Percentiles rank a stretch among this genome's conserved stretches.
Evolutionary conservation across 2,329 filamentous ascomycete species (phyloP).

Genomic region (Fusarium sp.): DNA sequence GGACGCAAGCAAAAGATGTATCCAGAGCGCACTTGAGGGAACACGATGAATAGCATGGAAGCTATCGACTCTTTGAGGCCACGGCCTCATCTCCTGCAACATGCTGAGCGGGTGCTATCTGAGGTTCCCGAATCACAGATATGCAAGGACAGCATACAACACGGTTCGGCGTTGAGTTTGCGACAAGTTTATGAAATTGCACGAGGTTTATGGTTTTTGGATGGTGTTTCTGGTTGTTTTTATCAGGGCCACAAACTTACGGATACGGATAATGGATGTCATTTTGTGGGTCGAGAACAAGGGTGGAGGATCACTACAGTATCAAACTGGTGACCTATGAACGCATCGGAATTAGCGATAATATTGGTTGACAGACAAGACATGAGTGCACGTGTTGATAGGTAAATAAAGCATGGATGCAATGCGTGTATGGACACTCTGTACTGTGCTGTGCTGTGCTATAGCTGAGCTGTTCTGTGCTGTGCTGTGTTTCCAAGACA

Average conservation of each 20-base stretch:
- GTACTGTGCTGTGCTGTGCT: not conserved
- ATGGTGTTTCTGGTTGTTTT: slow-evolving; percentile 32
- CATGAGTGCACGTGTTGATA: not conserved
- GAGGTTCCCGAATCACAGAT: slow-evolving; percentile 21
- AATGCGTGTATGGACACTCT: not conserved
- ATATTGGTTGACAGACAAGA: slow-evolving; percentile 30
- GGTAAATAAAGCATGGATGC: not conserved
- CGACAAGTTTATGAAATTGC: slow-evolving; percentile 36
- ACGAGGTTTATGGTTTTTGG: slow-evolving; percentile 18
- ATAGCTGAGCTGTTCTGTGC: not conserved
- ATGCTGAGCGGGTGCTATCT: not conserved
- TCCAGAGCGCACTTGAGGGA: not conserved
- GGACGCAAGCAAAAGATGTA: not conserved
- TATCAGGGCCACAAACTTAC: slow-evolving; percentile 1
- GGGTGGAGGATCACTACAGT: slow-evolving; percentile 15
- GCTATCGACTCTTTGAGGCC: not conserved
- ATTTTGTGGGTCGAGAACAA: slow-evolving; percentile 12
- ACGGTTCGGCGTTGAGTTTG: slow-evolving; percentile 38
- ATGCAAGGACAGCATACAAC: slow-evolving; percentile 20
- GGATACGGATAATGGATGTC: not conserved
- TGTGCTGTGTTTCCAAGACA: slow-evolving; percentile 2
- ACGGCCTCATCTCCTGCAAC: not conserved
- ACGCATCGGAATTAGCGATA: slow-evolving; percentile 45
- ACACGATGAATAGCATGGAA: not conserved
- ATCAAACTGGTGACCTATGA: slow-evolving; percentile 29